phyloP scores from a whole-genome alignment of 225 moss, liverwort and hornwort species.

The Rhytidiadelphus loreus region DNA sequence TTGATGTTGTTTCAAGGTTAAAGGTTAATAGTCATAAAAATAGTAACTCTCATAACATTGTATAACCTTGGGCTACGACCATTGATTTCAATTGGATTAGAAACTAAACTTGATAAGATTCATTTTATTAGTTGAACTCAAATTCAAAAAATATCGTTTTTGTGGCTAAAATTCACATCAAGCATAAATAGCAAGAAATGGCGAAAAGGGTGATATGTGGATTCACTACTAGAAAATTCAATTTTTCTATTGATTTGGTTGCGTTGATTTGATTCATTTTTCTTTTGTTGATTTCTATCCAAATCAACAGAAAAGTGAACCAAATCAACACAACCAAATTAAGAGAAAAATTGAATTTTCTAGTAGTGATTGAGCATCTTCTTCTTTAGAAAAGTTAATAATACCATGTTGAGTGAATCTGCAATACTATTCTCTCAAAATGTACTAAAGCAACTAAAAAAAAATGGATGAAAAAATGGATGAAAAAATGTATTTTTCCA shows the following conservation, averaged over 20 bases:
- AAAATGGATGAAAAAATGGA: neutral
- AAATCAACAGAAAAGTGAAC: too few species aligned
- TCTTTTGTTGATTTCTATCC: too few species aligned
- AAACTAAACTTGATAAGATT: rapidly evolving
- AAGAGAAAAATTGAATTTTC: too few species aligned
- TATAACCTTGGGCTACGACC: too few species aligned
- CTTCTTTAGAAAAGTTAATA: neutral
- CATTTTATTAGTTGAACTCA: neutral
- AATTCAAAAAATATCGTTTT: neutral
- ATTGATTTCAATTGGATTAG: too few species aligned
- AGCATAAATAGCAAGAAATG: neutral
- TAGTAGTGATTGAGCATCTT: neutral
- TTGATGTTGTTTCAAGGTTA: neutral
- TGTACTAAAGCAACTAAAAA: too few species aligned
- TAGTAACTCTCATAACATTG: neutral
- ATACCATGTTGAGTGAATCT: neutral
- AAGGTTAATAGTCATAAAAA: neutral
- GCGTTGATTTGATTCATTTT: too few species aligned
- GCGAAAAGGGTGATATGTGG: rapidly evolving
- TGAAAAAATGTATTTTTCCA: neutral
- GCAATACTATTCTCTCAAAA: neutral
- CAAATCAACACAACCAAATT: too few species aligned
- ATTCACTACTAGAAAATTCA: too few species aligned
- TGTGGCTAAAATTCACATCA: neutral
- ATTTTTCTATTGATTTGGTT: too few species aligned